Evolutionary conservation across 768 basidiomycete species (phyloP).

Genomic region (Russula foetens): DNA sequence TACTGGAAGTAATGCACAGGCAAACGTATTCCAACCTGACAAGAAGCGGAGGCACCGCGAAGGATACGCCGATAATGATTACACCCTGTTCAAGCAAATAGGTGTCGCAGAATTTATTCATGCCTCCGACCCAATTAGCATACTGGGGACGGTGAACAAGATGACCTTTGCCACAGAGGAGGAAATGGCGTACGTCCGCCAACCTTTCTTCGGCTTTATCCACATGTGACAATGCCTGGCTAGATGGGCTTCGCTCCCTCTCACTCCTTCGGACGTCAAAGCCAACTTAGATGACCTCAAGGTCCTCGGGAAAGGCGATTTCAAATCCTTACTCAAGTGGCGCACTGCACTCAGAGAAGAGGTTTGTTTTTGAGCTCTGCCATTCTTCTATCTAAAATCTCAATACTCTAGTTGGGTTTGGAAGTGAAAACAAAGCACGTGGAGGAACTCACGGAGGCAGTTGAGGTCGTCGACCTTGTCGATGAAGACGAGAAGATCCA

Average conservation of each 20-base stretch:
- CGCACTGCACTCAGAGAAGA: conserved; percentile 81
- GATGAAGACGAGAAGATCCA: conserved; percentile 88
- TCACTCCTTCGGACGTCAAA: conserved; percentile 74
- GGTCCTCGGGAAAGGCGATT: conserved; percentile 96
- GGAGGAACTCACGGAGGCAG: conserved; percentile 68
- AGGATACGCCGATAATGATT: conserved; percentile 92
- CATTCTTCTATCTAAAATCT: not conserved
- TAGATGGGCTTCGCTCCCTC: conserved; percentile 65
- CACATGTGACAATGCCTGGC: not conserved
- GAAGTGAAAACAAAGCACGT: conserved; percentile 70
- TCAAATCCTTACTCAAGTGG: conserved; percentile 91
- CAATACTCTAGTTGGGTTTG: conserved; percentile 49
- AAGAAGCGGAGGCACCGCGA: conserved; percentile 91
- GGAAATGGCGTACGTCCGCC: conserved; percentile 60
- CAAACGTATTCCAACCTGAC: conserved; percentile 95
- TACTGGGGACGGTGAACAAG: conserved; percentile 72
- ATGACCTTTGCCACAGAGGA: conserved; percentile 74
- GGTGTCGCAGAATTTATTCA: conserved; percentile 65
- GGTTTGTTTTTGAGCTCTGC: conserved; percentile 35
- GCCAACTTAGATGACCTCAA: conserved; percentile 88
- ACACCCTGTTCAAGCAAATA: conserved; percentile 75
- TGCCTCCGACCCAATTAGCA: conserved; percentile 60
- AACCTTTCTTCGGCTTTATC: conserved; percentile 1
- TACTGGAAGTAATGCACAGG: conserved; percentile 59
- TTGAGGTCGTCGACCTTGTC: conserved; percentile 55